Evolutionary conservation across 1,284 basidiomycete genomes (phyloP), one percentile per base, ranked within the genome.

Genomic region (Apiotrichum laibachii): DNA sequence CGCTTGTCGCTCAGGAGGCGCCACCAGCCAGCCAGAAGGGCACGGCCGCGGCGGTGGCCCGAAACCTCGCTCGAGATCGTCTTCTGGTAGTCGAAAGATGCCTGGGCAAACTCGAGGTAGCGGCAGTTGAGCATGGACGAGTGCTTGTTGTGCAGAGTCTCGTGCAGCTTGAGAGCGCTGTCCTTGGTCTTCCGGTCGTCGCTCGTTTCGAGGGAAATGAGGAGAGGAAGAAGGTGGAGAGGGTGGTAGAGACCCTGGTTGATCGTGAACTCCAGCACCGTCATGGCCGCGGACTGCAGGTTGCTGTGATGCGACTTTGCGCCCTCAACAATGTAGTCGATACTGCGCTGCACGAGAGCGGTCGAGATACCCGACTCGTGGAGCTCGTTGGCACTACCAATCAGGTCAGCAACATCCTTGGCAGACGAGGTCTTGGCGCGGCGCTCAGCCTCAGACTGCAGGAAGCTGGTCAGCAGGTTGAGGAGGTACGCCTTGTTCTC

Each of bases 181-280:
- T 84, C 82, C 54, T 88, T 86, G 31, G 94, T 79, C 2, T 77
- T 73, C 0, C 77, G 63, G 53, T 84, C 83, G 4, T 86, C 81
- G 65, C 88, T 88, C 0, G 94, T 96, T 77, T 98, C 94, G 15
- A 99, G 83, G 2, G 95, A 90, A 13, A 99, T 86, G 56, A 99
- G 88, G 34, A 92, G 85, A 0, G 96, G 93, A 68, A 97, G 86
- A 44, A 91, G 95, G 86, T 96, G 67, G 1, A 31, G 5, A 98
- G 96, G 96, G 77, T 99, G 95, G 15, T 92, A 90, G 43, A 99
- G 82, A 1, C 96, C 96, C 77, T 98, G 94, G 72, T 89, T 90
- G 67, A 99, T 86, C 0, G 93, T 93, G 69, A 95, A 93, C 37
- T 85, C 88, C 50, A 99, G 78, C 43, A 99, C 89, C 66, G 98